Conservation (phyloP, 2,329 filamentous ascomycete species). For the Sclerotinia subarctica region DNA sequence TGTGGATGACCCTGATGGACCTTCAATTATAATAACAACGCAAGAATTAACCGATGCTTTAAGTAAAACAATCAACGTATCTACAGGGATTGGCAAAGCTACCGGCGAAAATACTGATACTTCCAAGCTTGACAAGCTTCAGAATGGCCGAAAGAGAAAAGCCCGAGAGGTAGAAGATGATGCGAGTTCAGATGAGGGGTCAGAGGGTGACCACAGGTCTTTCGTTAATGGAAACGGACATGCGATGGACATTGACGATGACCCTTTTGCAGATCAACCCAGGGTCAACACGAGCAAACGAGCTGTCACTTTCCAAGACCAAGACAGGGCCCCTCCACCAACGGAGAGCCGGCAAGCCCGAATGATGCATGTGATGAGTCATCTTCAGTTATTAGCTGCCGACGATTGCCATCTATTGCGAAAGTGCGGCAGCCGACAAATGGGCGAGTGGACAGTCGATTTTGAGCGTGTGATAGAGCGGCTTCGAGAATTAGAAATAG, state of each 20-base stretch:
- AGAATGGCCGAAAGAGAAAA: conserved; percentile 34
- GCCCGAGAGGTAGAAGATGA: conserved; percentile 28
- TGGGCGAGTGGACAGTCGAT: conserved; percentile 79
- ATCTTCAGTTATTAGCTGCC: conserved; percentile 69
- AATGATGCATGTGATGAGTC: conserved; percentile 62
- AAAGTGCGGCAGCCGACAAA: conserved; percentile 59
- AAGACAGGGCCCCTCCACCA: conserved; percentile 24
- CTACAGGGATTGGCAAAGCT: conserved; percentile 55
- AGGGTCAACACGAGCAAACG: conserved; percentile 23
- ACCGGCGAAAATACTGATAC: conserved; percentile 47
- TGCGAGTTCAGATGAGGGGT: conserved; percentile 32
- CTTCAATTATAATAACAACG: conserved; percentile 47
- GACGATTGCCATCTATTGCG: conserved; percentile 66
- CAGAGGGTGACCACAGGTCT: conserved; percentile 24
- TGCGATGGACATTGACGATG: conserved; percentile 24
- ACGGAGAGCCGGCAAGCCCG: conserved; percentile 40
- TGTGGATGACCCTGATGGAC: conserved; percentile 37
- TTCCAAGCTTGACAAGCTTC: conserved; percentile 49
- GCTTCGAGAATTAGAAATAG: conserved; percentile 74
- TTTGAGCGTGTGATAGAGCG: conserved; percentile 69
- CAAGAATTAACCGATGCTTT: conserved; percentile 56
- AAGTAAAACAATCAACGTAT: conserved; percentile 51
- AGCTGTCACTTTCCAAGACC: conserved; percentile 52
- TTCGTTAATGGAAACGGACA: conserved; percentile 23
- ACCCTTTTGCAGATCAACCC: conserved; percentile 24